These are phyloP conservation scores for maize (Zea mays) DNA, from an alignment of 176 grass and related monocot species.

Conservation along the genomic window DNA sequence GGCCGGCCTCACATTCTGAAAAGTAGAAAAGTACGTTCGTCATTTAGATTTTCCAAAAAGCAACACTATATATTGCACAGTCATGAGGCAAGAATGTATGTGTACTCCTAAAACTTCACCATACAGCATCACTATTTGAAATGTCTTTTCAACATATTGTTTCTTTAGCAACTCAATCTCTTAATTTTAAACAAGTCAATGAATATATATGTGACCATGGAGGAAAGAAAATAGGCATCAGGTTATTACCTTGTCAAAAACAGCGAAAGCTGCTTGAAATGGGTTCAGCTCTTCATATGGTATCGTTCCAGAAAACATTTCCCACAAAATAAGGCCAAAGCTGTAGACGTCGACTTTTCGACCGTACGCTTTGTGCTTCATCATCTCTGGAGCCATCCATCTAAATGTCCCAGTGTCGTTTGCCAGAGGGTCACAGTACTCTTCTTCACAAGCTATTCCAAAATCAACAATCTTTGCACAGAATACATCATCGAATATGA, in stretches of 20 bases:
- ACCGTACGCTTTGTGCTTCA: slow-evolving; percentile 69
- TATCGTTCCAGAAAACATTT: slow-evolving; percentile 78
- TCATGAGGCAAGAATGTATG: not conserved
- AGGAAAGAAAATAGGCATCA: slow-evolving; percentile 14
- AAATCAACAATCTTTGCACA: slow-evolving; percentile 93
- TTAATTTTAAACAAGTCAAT: slow-evolving; percentile 6
- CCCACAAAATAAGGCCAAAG: slow-evolving; percentile 92
- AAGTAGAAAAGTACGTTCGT: slow-evolving; percentile 24
- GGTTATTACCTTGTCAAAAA: slow-evolving; percentile 87
- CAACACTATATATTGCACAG: not conserved
- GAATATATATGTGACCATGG: not conserved
- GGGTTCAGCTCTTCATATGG: slow-evolving; percentile 89
- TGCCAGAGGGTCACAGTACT: slow-evolving; percentile 54
- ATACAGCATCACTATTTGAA: slow-evolving; percentile 5
- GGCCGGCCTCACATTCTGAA: slow-evolving; percentile 83
- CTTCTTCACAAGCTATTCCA: slow-evolving; percentile 87
- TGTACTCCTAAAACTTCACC: slow-evolving; percentile 6
- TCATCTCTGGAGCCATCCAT: slow-evolving; percentile 99
- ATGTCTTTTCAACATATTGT: not conserved
- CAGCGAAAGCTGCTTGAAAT: slow-evolving; percentile 91
- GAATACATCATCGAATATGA: slow-evolving; percentile 61
- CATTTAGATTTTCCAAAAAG: not conserved
- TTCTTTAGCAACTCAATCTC: not conserved
- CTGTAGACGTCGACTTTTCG: slow-evolving; percentile 95
- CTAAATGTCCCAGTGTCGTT: slow-evolving; percentile 88